A percentile compares a stretch with the other conserved stretches of the same genome.
Conservation (phyloP, 192 early-diverging fungal species). For the Podila verticillata region DNA sequence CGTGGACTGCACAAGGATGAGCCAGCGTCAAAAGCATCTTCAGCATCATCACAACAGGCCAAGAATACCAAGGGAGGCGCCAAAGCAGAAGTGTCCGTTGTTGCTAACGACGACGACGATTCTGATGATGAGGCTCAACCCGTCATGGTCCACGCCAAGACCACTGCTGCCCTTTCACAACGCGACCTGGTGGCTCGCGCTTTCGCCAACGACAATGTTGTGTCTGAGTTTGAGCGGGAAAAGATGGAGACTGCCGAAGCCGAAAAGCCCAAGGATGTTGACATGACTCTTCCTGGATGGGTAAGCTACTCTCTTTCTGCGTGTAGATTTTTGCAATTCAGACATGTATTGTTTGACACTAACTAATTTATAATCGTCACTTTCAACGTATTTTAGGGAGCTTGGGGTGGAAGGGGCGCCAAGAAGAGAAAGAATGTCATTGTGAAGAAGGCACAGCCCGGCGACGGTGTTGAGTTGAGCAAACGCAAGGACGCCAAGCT, state of each 20-base stretch:
- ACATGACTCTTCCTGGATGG: conserved; percentile 95
- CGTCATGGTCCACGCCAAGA: conserved; percentile 67
- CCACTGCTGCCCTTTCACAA: conserved; percentile 69
- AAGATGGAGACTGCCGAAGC: conserved; percentile 75
- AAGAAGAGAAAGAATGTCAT: conserved; percentile 61
- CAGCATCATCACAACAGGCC: not conserved
- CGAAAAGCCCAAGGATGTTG: conserved; percentile 82
- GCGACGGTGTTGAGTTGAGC: conserved; percentile 69
- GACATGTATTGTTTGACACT: not conserved
- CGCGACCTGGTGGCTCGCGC: conserved; percentile 91
- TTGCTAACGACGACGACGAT: conserved; percentile 28
- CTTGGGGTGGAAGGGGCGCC: conserved; percentile 76
- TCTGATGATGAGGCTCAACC: conserved; percentile 43
- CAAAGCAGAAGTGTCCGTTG: not conserved
- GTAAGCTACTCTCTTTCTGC: conserved; percentile 22
- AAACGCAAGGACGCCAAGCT: conserved; percentile 79
- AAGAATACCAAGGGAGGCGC: conserved; percentile 19
- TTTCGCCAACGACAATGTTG: conserved; percentile 94
- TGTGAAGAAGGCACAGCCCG: conserved; percentile 60
- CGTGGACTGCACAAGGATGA: conserved; percentile 35
- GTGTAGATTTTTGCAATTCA: not conserved
- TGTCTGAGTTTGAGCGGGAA: conserved; percentile 89
- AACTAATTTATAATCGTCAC: not conserved
- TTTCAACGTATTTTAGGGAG: conserved; percentile 59
- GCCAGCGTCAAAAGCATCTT: not conserved